Base-by-base conservation (phyloP, 768 basidiomycete species). In the Lentinula lateritia region DNA sequence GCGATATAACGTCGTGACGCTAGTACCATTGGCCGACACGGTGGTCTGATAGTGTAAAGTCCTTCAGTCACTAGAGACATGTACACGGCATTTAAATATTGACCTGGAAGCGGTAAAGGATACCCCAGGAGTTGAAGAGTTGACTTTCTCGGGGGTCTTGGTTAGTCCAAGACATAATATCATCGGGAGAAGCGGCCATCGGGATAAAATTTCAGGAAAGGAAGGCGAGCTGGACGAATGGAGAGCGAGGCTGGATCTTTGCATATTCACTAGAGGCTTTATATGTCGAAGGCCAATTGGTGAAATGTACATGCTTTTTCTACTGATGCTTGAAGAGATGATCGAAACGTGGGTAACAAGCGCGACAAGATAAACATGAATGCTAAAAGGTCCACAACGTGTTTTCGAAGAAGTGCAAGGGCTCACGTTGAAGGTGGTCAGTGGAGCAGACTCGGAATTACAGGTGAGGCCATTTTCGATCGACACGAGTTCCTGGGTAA, bases 131-230 rank as follows among this genome's bases (percentile, higher is more conserved):
- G 69, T 89, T 91, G 77, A 92, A 93, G 62, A 94, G 80, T 56
- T 84, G 79, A 68, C 92, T 93, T 72, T 92, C 87, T 53, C 90
- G 87, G 67, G 90, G 88, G 73, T 93, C 91, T 67, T 88, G 86
- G 74, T 88, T 91, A 50, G 92, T 93, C 92, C 92, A 94, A 58
- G 87, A 90, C 71, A 92, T 83, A 53, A 91, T 78, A 62, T 92
- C 90, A 73, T 85, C 83, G 61, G 83, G 76, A 61, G 80, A 69
- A 67, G 79, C 74, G 52, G 81, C 69, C 83, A 85, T 85, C 66
- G 69, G 63, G 65, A 61, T 63, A 61, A 65, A 66, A 65, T 58
- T 13, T 20, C 65, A 60, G 50, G 16, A 58, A 61, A 62, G 64
- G 65, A 61, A 62, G 62, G 65, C 55, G 60, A 65, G 65, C 50